Evolutionary conservation across 176 grass and related monocot species (phyloP).

Genomic region (Ampelocalamus luodianensis): DNA sequence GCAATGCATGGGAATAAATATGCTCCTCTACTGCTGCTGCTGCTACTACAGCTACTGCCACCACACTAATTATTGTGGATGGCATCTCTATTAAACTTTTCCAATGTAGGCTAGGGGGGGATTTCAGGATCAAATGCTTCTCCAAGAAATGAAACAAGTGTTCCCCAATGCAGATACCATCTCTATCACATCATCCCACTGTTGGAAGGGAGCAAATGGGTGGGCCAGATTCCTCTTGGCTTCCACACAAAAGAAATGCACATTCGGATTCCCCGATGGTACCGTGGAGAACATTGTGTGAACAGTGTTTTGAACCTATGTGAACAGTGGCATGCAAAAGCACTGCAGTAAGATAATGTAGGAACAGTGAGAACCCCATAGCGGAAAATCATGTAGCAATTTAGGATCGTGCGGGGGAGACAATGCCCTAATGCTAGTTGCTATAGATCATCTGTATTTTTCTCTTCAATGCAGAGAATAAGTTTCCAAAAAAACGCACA

Average conservation of each 20-base stretch:
- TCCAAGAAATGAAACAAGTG: conserved; percentile 34
- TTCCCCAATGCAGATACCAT: conserved; percentile 46
- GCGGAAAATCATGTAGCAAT: too few relatives aligned
- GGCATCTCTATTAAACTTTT: conserved; percentile 32
- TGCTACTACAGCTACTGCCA: not conserved
- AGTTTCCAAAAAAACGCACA: not conserved
- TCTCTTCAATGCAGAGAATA: too few relatives aligned
- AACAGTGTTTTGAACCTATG: too few relatives aligned
- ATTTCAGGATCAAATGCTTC: conserved; percentile 45
- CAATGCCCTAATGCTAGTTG: too few relatives aligned
- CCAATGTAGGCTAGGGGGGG: not conserved
- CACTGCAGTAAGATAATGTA: too few relatives aligned
- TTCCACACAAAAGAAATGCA: not conserved
- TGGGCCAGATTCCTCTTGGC: conserved; percentile 31
- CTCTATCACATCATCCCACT: conserved; percentile 29
- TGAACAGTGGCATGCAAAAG: too few relatives aligned
- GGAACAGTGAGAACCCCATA: too few relatives aligned
- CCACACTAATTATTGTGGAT: conserved; percentile 48
- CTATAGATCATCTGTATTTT: too few relatives aligned
- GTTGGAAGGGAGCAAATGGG: conserved; percentile 16
- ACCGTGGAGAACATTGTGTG: too few relatives aligned
- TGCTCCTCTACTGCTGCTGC: not conserved
- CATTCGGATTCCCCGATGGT: too few relatives aligned
- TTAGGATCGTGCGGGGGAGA: too few relatives aligned
- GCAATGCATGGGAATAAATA: conserved; percentile 50